Base-by-base conservation (phyloP, 2,329 filamentous ascomycete genomes). In the Phialocephala subalpina region DNA sequence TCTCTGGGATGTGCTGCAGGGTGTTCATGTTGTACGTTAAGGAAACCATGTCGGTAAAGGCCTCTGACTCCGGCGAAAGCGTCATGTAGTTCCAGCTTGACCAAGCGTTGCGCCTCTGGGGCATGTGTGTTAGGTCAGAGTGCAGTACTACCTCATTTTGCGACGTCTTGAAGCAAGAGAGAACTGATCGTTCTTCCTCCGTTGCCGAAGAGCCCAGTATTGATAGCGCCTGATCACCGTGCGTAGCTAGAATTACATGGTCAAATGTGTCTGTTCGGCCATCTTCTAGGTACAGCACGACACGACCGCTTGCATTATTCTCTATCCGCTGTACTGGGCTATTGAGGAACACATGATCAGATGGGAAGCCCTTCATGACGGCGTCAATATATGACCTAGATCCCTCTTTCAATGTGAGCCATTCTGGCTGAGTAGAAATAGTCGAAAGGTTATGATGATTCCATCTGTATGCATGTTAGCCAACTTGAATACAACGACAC, bases 1-100 rank as follows among this genome's bases (percentile, higher is more conserved):
- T 78, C 40, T 82, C 80, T 0, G 91, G 87, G 58, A 95, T 89
- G 72, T 92, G 86, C 75, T 97, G 93, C 1, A 96, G 80, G 29
- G 89, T 86, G 72, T 96, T 97, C 90, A 96, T 93, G 81, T 92
- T 92, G 80, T 95, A 95, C 0, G 92, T 95, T 65, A 96, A 77
- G 22, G 86, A 92, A 22, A 92, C 87, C 62, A 86, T 84, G 72
- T 88, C 83, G 35, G 89, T 81, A 62, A 85, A 82, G 55, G 77
- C 78, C 60, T 66, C 60, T 45, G 59, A 38, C 1, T 77, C 80
- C 2, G 80, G 73, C 12, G 83, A 80, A 0, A 86, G 84, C 0
- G 91, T 90, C 40, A 94, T 84, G 75, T 93, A 95, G 76, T 96
- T 96, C 88, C 90, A 94, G 60, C 90, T 87, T 1, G 91, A 88